Evolutionary conservation across 2,329 filamentous ascomycete genomes (phyloP).

Genomic region (Xenoacremonium recifei): DNA sequence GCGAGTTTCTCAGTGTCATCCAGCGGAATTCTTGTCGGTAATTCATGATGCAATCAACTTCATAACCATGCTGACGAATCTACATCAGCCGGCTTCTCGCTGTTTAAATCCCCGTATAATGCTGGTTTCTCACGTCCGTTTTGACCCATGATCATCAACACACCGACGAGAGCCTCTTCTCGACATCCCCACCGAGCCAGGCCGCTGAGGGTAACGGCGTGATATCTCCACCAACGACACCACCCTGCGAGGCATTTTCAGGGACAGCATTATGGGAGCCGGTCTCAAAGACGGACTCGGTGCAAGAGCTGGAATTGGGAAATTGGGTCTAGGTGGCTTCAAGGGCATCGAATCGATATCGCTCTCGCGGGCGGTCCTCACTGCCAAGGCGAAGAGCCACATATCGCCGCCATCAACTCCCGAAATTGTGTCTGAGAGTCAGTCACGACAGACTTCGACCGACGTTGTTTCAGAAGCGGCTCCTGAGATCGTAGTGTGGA

Average conservation of each 20-base stretch:
- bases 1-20: conserved; percentile 1
- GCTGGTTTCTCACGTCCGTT: conserved; percentile 21
- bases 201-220: conserved; percentile 13
- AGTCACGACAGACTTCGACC: conserved; percentile 33
- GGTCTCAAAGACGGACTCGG: conserved; percentile 20
- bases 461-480: conserved; percentile 35
- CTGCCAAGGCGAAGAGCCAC: conserved; percentile 25
- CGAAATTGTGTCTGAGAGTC: conserved; percentile 21
- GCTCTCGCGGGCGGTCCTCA: conserved; percentile 21
- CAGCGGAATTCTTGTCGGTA: not conserved
- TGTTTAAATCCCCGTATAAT: conserved; percentile 21
- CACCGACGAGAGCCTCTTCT: conserved; percentile 20
- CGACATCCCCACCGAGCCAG: conserved; percentile 16
- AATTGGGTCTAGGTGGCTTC: conserved; percentile 18
- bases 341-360: conserved; percentile 23
- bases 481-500: conserved; percentile 45
- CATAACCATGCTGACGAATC: conserved; percentile 12
- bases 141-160: conserved; percentile 23
- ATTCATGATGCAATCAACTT: not conserved
- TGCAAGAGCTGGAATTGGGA: conserved; percentile 21
- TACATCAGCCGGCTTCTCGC: conserved; percentile 5
- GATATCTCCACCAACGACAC: conserved; percentile 15
- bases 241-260: conserved; percentile 12
- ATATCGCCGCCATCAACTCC: conserved; percentile 28
- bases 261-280: conserved; percentile 24